Conservation (phyloP, 106 monocot genomes). For the Dendrobium catenatum region DNA sequence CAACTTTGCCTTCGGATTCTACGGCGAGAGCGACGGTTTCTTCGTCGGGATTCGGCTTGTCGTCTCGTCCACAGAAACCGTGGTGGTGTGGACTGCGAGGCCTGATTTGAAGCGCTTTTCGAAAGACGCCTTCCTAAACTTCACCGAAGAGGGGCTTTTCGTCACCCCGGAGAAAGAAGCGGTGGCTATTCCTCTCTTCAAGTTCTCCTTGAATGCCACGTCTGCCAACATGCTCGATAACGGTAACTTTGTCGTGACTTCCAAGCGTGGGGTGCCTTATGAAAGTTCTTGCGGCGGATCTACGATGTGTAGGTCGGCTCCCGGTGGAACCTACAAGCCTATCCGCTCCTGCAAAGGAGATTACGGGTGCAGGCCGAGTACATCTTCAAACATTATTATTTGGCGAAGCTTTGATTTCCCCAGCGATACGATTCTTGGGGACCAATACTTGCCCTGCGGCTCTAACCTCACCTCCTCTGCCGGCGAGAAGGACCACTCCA, state of each 20-base stretch:
- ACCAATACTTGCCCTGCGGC: slow-evolving; percentile 6
- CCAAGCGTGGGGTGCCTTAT: too few relatives aligned
- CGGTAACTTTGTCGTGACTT: not conserved
- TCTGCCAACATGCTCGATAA: not conserved
- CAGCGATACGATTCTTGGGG: slow-evolving; percentile 33
- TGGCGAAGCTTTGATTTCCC: slow-evolving; percentile 21
- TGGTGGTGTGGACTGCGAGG: slow-evolving; percentile 2
- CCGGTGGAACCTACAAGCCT: not conserved
- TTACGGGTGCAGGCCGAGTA: not conserved
- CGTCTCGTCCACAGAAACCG: not conserved
- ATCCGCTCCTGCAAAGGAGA: not conserved
- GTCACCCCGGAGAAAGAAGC: not conserved
- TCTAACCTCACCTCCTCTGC: slow-evolving; percentile 12
- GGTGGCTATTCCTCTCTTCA: not conserved
- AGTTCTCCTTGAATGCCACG: not conserved
- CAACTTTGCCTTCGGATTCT: not conserved
- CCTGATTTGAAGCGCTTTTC: not conserved
- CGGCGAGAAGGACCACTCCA: slow-evolving; percentile 19
- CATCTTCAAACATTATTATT: not conserved
- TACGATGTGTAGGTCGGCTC: not conserved
- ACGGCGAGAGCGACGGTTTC: not conserved
- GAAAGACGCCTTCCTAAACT: not conserved
- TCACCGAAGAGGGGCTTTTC: not conserved
- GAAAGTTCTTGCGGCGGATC: too few relatives aligned
- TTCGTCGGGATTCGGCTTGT: not conserved